Percentiles rank a stretch among this genome's conserved stretches.
These are phyloP conservation scores for Cercospora sesami DNA, from an alignment of 2,329 filamentous ascomycete genomes.

Conservation along the genomic window DNA sequence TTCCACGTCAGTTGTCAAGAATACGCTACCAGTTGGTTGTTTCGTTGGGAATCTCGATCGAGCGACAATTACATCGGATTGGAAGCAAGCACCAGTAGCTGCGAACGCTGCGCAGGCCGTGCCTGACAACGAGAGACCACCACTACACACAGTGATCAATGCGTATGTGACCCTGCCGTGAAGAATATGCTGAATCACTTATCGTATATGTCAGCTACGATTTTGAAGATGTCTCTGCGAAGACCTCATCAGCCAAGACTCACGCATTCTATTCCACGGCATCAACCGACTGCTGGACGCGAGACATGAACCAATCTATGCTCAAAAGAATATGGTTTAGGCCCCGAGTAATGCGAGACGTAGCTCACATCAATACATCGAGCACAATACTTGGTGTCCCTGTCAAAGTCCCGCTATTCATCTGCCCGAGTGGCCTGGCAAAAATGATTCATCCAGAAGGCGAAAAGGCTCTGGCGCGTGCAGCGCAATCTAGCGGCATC, in stretches of 20 bases:
- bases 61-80: conserved; percentile 27
- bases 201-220: conserved; percentile 16
- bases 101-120: conserved; percentile 21
- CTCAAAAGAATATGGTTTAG: conserved; percentile 31
- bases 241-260: conserved; percentile 27
- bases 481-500: conserved; percentile 29
- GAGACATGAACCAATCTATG: conserved; percentile 27
- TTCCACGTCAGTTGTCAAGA: conserved; percentile 43
- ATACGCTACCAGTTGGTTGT: conserved; percentile 44
- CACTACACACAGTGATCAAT: conserved; percentile 49
- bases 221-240: conserved; percentile 28
- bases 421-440: conserved; percentile 40
- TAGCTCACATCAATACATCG: conserved; percentile 26
- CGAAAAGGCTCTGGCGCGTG: conserved; percentile 39
- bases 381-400: conserved; percentile 29
- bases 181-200: not conserved
- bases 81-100: conserved; percentile 12
- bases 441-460: conserved; percentile 39
- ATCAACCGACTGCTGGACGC: conserved; percentile 30
- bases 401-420: conserved; percentile 38
- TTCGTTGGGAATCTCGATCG: conserved; percentile 40
- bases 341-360: conserved; percentile 31
- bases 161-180: not conserved
- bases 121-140: conserved; percentile 42
- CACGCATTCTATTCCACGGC: conserved; percentile 32